Evolutionary conservation across 257 asterid species (phyloP).

Genomic region (Nicotiana undulata): DNA sequence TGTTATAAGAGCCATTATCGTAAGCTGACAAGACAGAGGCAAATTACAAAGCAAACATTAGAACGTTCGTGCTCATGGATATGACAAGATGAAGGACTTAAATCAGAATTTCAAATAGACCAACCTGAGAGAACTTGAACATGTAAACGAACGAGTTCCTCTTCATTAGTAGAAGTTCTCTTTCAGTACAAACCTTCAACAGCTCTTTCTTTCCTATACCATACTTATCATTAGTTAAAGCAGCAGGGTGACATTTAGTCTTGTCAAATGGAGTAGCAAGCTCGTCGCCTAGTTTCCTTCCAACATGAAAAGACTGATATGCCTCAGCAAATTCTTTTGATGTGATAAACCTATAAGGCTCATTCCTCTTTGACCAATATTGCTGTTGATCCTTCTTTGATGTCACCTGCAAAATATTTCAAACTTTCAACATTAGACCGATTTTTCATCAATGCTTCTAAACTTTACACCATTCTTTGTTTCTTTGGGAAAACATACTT

Average conservation of each 20-base stretch:
- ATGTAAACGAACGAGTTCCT: slow-evolving; percentile 50
- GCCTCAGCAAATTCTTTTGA: slow-evolving; percentile 42
- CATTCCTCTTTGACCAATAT: slow-evolving; percentile 34
- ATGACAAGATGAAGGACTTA: not conserved
- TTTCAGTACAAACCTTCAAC: slow-evolving; percentile 45
- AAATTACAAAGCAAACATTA: not conserved
- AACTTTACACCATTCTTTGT: not conserved
- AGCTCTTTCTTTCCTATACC: slow-evolving; percentile 48
- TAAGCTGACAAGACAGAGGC: slow-evolving; percentile 29
- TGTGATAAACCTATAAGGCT: slow-evolving; percentile 35
- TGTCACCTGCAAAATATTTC: slow-evolving; percentile 30
- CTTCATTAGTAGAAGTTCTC: slow-evolving; percentile 51
- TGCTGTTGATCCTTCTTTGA: slow-evolving; percentile 46
- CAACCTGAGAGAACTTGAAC: slow-evolving; percentile 48
- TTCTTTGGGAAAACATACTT: slow-evolving; percentile 12
- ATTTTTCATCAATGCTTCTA: not conserved
- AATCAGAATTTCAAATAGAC: not conserved
- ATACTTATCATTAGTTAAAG: slow-evolving; percentile 46
- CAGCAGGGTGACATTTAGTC: slow-evolving; percentile 70
- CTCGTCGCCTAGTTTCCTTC: slow-evolving; percentile 34
- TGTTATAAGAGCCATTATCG: slow-evolving; percentile 23
- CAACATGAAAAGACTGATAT: slow-evolving; percentile 26
- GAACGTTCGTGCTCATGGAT: not conserved
- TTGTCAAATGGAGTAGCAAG: slow-evolving; percentile 50
- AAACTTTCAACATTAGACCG: not conserved